Base-by-base conservation (phyloP, 352 stramenopile species). In the Thalassiosira mediterranea region DNA sequence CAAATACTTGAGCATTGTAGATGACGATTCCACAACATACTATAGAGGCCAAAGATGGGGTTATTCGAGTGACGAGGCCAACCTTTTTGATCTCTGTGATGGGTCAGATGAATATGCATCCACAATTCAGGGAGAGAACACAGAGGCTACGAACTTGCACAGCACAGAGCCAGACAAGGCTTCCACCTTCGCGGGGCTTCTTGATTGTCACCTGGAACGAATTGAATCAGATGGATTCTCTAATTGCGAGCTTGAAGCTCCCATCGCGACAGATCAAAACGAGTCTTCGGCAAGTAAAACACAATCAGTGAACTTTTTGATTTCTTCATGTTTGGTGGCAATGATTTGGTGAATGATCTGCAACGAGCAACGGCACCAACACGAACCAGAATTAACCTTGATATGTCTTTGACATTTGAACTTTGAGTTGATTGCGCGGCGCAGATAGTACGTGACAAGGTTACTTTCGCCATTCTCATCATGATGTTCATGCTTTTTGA, bases 51-150 rank as follows among this genome's bases (percentile, higher is more conserved):
- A 28, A 15, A 8, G 5, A 17, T n/a, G 29, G 3, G 19, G 61
- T 23, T 58, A 40, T 17, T 19, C 48, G 10, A 60, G 11, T 46
- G 48, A 42, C 10, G 31, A 46, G 8, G 23, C 42, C 10, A 66
- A 25, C 32, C 38, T 71, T 3, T 71, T 71, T 21, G 46, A 71
- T 49, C 61, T 71, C 25, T 71, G 61, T 46, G 44, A 47, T 23
- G 47, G 1, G 47, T 56, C 32, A 29, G 21, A 48, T 2, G 61
- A 62, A 10, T 71, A 71, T 61, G 49, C 59, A 15, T 15, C 37
- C 23, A 38, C 52, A 29, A 26, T 2, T 21, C 10, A 48, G 4
- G 25, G 26, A 25, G 15, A 21, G 8, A 63, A 23, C 25, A 21
- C 29, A 7, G 54, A 63, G 25, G 54, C 54, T 2, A 17, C 32